Base-by-base conservation (phyloP, 2,329 filamentous ascomycete species). In the Coniella lustricola region DNA sequence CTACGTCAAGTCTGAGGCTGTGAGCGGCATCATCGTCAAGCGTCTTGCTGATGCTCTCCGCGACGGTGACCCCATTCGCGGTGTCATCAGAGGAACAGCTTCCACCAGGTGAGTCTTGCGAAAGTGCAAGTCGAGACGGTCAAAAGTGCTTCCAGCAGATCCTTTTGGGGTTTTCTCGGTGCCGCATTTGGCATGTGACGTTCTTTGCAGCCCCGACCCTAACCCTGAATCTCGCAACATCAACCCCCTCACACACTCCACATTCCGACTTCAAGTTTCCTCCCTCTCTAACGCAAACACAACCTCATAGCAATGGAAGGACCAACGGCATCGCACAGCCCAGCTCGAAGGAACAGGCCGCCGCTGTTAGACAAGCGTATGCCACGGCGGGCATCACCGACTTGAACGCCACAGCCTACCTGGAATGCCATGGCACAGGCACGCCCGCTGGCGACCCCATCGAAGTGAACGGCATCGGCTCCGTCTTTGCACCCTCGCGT, bases 361-460 rank as follows among this genome's bases (percentile, higher is more conserved):
- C 16, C 1, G 40, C 40, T 1, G 43, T 44, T 2, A 14, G 39
- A 5, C 1, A 4, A 3, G 48, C 48, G 2, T 50, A 50, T 12
- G 25, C n/a, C 1, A 37, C 8, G 1, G 48, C 48, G 5, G 48
- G 44, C 3, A 50, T 50, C 29, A 14, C 2, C 8, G 54, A 61
- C 21, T 22, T 59, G 3, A 33, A 12, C 13, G 39, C 37, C 7
- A 47, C 49, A 0, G 17, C 22, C 4, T 51, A 44, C 33, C 48
- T 66, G 9, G 66, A 69, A 44, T 56, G 56, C 12, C 66, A 69
- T 31, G 65, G 64, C 2, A 66, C 65, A 0, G 64, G 63, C 3
- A 68, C 66, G n/a, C 43, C 40, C 3, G 58, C 57, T 4, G 66
- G 65, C 2, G 66, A 68, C 44, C 60, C 63, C 0, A 50, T 54